Evolutionary conservation across 495 filamentous ascomycete species (phyloP).

Genomic region (Rhypophila decipiens): DNA sequence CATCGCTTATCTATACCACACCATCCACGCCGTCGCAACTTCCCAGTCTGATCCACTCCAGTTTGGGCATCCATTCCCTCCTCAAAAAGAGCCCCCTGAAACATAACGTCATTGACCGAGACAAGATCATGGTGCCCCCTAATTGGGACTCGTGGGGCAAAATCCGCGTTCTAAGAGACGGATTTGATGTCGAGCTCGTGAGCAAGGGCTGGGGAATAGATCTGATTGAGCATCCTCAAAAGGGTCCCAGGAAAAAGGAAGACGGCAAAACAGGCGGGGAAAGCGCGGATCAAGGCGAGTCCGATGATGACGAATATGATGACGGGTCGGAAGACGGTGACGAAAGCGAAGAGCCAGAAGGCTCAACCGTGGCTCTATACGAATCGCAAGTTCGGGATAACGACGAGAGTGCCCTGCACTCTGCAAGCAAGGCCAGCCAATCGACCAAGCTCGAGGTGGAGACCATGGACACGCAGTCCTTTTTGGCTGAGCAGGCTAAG

Average conservation of each 20-base stretch:
- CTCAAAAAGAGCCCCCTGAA: conserved; percentile 76
- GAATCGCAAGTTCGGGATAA: conserved; percentile 74
- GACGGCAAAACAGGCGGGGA: background rate
- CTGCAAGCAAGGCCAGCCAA: conserved; percentile 42
- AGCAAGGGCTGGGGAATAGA: conserved; percentile 81
- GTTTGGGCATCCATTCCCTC: conserved; percentile 83
- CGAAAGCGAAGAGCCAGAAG: conserved; percentile 26
- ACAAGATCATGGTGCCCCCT: conserved; percentile 87
- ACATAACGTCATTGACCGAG: conserved; percentile 92
- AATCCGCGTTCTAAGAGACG: conserved; percentile 87
- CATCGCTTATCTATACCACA: conserved; percentile 84
- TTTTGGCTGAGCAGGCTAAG: conserved; percentile 68
- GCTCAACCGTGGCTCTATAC: conserved; percentile 63
- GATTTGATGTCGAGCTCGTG: conserved; percentile 83
- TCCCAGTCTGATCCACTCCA: conserved; percentile 77
- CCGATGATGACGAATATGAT: conserved; percentile 5
- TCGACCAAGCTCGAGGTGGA: conserved; percentile 58
- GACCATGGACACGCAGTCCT: conserved; percentile 70
- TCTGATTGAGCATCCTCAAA: conserved; percentile 49
- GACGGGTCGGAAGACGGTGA: conserved; percentile 19
- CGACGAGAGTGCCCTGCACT: conserved; percentile 52
- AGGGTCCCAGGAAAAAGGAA: conserved; percentile 5
- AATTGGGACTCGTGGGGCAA: conserved; percentile 99
- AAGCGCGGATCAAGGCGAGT: background rate
- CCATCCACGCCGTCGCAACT: conserved; percentile 72